Evolutionary conservation across 306 rosid species (phyloP).

Genomic region (Leucaena leucocephala): DNA sequence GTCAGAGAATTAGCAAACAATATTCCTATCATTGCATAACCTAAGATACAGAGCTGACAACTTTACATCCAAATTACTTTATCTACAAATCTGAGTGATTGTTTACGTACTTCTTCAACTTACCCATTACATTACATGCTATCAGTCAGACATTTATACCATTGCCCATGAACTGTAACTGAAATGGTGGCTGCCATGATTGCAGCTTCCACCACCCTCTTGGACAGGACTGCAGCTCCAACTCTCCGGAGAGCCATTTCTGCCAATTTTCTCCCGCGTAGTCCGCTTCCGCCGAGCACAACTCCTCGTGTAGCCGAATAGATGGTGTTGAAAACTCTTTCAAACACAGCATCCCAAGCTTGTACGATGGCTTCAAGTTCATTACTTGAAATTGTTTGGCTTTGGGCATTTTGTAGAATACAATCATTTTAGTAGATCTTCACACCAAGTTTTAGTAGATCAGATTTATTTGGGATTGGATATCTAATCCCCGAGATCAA

Average conservation of each 20-base stretch:
- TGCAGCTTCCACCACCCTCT: constrained; percentile 70
- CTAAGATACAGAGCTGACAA: constrained; percentile 33
- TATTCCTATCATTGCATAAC: constrained; percentile 5
- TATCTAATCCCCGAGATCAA: too few species aligned
- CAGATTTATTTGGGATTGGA: too few species aligned
- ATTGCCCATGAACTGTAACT: constrained; percentile 72
- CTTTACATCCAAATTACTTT: constrained; percentile 51
- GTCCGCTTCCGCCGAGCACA: constrained; percentile 76
- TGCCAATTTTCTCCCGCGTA: constrained; percentile 64
- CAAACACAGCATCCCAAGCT: constrained; percentile 85
- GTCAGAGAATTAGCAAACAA: too few species aligned
- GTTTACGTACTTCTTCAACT: constrained; percentile 12
- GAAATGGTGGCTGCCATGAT: constrained; percentile 72
- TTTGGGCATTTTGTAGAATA: too few species aligned
- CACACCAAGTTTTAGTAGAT: too few species aligned
- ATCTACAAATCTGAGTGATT: constrained; percentile 42
- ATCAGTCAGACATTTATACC: constrained; percentile 64
- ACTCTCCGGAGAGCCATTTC: constrained; percentile 73
- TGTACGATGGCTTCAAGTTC: too few species aligned
- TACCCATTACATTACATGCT: constrained; percentile 38
- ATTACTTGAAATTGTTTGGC: too few species aligned
- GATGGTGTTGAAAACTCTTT: constrained; percentile 67
- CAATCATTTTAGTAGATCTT: too few species aligned
- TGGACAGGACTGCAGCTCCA: constrained; percentile 62
- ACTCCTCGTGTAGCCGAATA: constrained; percentile 70